Conservation (phyloP, 345 rosid species). For the Populus tremula region DNA sequence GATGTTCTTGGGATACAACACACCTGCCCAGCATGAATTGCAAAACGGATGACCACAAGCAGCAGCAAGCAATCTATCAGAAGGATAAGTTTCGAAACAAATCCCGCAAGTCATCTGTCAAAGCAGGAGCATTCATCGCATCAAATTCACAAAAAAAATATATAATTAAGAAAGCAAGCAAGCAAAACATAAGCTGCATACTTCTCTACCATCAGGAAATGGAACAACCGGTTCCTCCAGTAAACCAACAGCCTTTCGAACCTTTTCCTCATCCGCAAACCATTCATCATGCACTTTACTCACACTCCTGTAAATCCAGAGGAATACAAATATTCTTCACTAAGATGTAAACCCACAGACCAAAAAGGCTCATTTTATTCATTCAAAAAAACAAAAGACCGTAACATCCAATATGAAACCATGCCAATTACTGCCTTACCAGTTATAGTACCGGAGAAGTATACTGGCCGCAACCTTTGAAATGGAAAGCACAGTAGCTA, state of each 20-base stretch:
- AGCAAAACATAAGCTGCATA: constrained; percentile 1
- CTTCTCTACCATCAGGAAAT: constrained; percentile 29
- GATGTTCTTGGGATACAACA: neutral
- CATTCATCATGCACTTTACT: constrained; percentile 39
- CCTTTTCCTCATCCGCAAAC: constrained; percentile 36
- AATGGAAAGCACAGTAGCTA: constrained; percentile 35
- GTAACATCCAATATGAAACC: neutral
- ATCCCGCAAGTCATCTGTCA: constrained; percentile 34
- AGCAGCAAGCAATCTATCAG: constrained; percentile 22
- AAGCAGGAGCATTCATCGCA: neutral
- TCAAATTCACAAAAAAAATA: neutral
- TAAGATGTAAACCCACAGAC: neutral
- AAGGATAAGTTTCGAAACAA: constrained; percentile 31
- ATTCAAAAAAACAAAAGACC: neutral
- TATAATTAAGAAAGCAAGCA: neutral
- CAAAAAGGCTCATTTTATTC: neutral
- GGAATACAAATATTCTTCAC: neutral
- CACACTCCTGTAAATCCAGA: constrained; percentile 26
- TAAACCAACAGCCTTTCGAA: constrained; percentile 31
- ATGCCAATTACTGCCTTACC: constrained; percentile 10
- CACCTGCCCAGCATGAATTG: constrained; percentile 31
- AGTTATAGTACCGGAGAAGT: constrained; percentile 32
- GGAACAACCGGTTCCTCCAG: constrained; percentile 17
- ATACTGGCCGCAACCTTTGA: constrained; percentile 25
- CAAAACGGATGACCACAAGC: constrained; percentile 40